A percentile compares a stretch with the other conserved stretches of the same genome.
Conservation (phyloP, 352 stramenopile species). For the Phytophthora pluvialis region DNA sequence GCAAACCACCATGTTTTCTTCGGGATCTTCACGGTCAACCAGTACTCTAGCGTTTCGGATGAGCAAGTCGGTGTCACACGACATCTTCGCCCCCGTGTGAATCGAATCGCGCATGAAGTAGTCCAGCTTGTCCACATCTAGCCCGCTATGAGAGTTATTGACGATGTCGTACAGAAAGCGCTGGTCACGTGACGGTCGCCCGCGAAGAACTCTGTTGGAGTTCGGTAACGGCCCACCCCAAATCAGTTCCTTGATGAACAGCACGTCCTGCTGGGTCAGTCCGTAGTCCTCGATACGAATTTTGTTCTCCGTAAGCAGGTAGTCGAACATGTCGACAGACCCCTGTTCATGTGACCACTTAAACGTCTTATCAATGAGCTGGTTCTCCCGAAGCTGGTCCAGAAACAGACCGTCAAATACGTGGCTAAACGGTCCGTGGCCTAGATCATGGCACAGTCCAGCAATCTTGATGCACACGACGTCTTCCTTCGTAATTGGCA, state of each 20-base stretch:
- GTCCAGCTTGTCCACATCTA: slow-evolving; percentile 93
- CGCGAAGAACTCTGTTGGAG: slow-evolving; percentile 36
- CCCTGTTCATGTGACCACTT: slow-evolving; percentile 80
- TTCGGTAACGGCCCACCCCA: slow-evolving; percentile 61
- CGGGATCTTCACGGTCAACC: slow-evolving; percentile 53
- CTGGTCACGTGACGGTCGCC: slow-evolving; percentile 49
- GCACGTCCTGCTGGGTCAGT: slow-evolving; percentile 53
- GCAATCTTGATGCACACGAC: slow-evolving; percentile 83
- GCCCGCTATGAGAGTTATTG: slow-evolving; percentile 84
- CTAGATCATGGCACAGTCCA: slow-evolving; percentile 80
- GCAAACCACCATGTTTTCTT: slow-evolving; percentile 66
- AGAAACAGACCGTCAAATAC: slow-evolving; percentile 84
- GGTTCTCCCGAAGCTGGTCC: slow-evolving; percentile 51
- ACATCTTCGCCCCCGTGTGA: slow-evolving; percentile 79
- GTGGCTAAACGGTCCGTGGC: slow-evolving; percentile 84
- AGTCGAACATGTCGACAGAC: slow-evolving; percentile 79
- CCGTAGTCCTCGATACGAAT: slow-evolving; percentile 67
- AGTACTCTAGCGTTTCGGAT: slow-evolving; percentile 80
- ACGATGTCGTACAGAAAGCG: slow-evolving; percentile 91
- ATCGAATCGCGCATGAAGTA: slow-evolving; percentile 89
- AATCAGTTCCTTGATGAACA: slow-evolving; percentile 87
- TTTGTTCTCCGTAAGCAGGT: slow-evolving; percentile 57
- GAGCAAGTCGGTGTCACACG: slow-evolving; percentile 75
- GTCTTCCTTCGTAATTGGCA: slow-evolving; percentile 83
- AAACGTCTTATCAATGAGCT: slow-evolving; percentile 39